Evolutionary conservation across 169 alveolate species (phyloP).

Genomic region (Cryptosporidium ryanae): DNA sequence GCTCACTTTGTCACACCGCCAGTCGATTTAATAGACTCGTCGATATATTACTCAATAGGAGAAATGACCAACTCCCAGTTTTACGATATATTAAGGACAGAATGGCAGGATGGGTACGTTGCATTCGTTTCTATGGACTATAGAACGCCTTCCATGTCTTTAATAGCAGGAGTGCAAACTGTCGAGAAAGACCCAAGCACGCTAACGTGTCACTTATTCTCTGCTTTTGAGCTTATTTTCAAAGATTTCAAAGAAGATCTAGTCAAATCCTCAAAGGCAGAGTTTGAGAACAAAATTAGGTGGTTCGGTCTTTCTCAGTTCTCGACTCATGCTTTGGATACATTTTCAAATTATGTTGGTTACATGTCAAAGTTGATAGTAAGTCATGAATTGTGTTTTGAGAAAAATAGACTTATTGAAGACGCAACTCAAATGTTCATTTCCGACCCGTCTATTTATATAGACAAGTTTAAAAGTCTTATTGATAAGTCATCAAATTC

Average conservation of each 20-base stretch:
- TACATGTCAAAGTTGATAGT: conserved; percentile 17
- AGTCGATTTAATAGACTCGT: conserved; percentile 33
- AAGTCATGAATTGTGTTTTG: conserved; percentile 58
- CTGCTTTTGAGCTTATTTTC: conserved; percentile 23
- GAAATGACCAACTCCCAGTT: conserved; percentile 44
- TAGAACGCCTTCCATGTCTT: conserved; percentile 39
- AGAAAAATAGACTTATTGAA: conserved; percentile 41
- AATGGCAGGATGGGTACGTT: conserved; percentile 73
- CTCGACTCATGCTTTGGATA: conserved; percentile 16
- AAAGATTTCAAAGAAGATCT: conserved; percentile 9
- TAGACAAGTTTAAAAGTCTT: conserved; percentile 13
- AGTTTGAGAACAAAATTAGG: conserved; percentile 39
- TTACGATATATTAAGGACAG: conserved; percentile 57
- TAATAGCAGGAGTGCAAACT: conserved; percentile 62
- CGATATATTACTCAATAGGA: conserved; percentile 49
- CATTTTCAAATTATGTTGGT: conserved; percentile 37
- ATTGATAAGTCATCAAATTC: neutral
- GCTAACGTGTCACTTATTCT: conserved; percentile 41
- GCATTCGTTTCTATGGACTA: conserved; percentile 47
- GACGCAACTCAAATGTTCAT: conserved; percentile 47
- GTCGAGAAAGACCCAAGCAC: conserved; percentile 22
- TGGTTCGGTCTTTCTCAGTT: conserved; percentile 52
- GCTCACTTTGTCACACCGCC: conserved; percentile 57
- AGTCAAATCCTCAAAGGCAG: conserved; percentile 12
- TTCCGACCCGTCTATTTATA: conserved; percentile 31